Evolutionary conservation across 1,139 yeast genomes (phyloP).

Genomic region (Saccharomyces hybrid): DNA sequence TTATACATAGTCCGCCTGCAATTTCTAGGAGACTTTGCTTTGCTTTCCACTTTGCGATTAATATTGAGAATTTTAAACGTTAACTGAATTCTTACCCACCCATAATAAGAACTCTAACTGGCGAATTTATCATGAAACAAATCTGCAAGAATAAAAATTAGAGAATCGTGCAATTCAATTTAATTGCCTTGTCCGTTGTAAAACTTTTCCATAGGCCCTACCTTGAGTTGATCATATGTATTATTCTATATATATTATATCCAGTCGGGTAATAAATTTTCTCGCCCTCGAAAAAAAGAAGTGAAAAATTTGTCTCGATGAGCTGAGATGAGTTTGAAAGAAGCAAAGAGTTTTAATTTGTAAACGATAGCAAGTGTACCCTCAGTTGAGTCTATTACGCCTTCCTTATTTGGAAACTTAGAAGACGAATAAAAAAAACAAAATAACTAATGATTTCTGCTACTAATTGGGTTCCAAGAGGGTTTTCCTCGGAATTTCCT

Average conservation of each 20-base stretch:
- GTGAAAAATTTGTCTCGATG: constrained; percentile 9
- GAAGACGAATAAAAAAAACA: not conserved
- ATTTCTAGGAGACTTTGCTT: not conserved
- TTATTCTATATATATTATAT: not conserved
- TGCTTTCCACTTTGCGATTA: not conserved
- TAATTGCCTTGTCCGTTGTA: not conserved
- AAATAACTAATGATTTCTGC: constrained; percentile 67
- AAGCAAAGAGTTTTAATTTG: not conserved
- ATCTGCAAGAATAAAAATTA: not conserved
- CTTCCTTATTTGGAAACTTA: not conserved
- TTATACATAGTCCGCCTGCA: not conserved
- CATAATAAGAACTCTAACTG: not conserved
- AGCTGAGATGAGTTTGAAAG: constrained; percentile 7
- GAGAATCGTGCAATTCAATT: not conserved
- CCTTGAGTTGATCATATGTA: not conserved
- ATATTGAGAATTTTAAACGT: not conserved
- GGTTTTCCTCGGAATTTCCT: constrained; percentile 90
- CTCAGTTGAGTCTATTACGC: not conserved
- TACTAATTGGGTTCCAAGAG: constrained; percentile 93
- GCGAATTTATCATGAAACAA: not conserved
- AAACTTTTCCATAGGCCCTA: not conserved
- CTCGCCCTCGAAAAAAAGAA: not conserved
- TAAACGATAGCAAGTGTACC: not conserved
- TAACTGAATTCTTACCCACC: not conserved
- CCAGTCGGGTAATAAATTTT: not conserved